Evolutionary conservation across 2,329 filamentous ascomycete genomes (phyloP).

Genomic region (Epichloe festucae): DNA sequence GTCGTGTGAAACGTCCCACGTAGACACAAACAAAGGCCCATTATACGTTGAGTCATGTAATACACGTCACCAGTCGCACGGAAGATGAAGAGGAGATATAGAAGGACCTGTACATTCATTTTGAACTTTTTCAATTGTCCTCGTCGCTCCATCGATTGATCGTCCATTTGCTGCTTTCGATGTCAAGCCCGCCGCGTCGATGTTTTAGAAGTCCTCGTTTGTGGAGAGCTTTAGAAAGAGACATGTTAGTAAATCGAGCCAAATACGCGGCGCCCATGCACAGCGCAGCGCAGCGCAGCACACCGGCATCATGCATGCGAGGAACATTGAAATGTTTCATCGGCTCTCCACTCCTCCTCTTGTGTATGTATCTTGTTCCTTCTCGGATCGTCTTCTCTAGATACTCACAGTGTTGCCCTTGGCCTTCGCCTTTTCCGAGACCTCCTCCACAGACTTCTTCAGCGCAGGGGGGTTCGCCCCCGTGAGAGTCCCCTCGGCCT

Average conservation of each 20-base stretch:
- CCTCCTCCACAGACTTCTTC: conserved; percentile 14
- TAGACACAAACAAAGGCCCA: too few species aligned
- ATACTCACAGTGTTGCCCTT: conserved; percentile 8
- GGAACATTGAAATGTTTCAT: neutral
- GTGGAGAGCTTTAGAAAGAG: conserved; percentile 10
- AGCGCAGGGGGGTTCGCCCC: conserved; percentile 24
- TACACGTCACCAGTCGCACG: too few species aligned
- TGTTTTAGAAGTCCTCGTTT: conserved; percentile 11
- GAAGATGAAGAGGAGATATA: too few species aligned
- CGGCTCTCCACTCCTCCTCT: neutral
- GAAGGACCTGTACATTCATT: too few species aligned
- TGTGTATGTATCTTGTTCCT: neutral
- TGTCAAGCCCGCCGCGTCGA: neutral
- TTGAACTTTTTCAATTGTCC: too few species aligned
- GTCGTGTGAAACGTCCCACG: too few species aligned
- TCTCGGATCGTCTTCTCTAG: neutral
- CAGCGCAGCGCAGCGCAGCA: too few species aligned
- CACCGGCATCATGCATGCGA: too few species aligned
- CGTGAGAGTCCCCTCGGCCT: conserved; percentile 28
- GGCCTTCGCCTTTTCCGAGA: conserved; percentile 15
- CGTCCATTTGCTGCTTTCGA: neutral
- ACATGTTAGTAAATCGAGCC: neutral
- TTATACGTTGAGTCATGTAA: too few species aligned
- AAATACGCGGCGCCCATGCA: neutral
- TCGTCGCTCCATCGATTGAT: too few species aligned